Base-by-base conservation (phyloP, 805 yeast species). In the Wickerhamiella sergipiensis region DNA sequence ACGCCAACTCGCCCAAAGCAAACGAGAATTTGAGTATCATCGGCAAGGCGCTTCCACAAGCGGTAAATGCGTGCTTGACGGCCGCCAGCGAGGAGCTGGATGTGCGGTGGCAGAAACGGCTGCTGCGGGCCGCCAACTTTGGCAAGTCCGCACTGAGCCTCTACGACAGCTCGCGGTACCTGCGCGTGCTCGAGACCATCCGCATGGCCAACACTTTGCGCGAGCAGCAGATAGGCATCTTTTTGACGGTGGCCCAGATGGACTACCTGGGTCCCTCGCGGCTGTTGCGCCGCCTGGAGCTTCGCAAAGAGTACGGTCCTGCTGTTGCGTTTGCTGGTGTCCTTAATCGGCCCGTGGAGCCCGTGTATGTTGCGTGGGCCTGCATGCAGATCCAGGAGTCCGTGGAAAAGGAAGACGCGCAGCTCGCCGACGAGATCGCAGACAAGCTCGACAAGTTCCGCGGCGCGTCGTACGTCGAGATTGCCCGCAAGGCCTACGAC, bases 21-120 rank as follows among this genome's bases (percentile, higher is more conserved):
- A 85, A 84, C 60, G 86, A 84, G 52, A 85, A 83, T 54, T 70
- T 89, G 33, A 72, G 75, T 64, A 63, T 77, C 52, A 71, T 81
- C 55, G 67, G 77, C 55, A 67, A 70, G 17, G 59, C 69, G 18
- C 65, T 85, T 22, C 62, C 66, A 0, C 67, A 67, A 2, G 95
- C 96, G 1, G 81, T 90, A 1, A 72, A 74, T 33, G 77, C 74
- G 18, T 85, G 95, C 62, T 74, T 88, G 3, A 67, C 73, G 1
- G 94, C 94, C 0, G 83, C 95, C 0, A 64, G 78, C 3, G 81
- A 80, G 50, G 97, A 90, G 59, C 79, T 86, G 58, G 86, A 81
- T 54, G 75, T 84, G 0, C 70, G 72, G 49, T 77, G 89, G 82
- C 98, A 92, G 59, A 88, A 87, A 63, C 77, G 76, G 48, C 67